phyloP scores from a whole-genome alignment of 306 rosid species.

The Bauhinia variegata region DNA sequence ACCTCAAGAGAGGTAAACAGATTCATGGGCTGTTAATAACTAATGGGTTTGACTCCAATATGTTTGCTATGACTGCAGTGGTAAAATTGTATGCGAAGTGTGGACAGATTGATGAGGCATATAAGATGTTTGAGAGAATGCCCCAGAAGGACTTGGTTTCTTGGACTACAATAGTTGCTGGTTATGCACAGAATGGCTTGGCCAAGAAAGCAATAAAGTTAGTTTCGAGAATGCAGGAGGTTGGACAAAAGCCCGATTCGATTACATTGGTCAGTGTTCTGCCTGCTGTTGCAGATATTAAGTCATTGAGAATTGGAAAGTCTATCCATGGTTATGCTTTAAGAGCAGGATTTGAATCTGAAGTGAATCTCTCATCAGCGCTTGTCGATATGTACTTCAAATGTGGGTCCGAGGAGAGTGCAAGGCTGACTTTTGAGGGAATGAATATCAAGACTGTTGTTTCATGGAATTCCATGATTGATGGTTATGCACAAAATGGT shows the following conservation, averaged over 20 bases:
- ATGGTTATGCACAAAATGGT: slow-evolving; percentile 71
- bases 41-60: slow-evolving; percentile 64
- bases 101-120: slow-evolving; percentile 64
- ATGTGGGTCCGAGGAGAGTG: slow-evolving; percentile 62
- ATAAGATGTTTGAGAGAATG: slow-evolving; percentile 90
- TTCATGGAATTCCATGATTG: slow-evolving; percentile 91
- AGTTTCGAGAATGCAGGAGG: slow-evolving; percentile 70
- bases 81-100: slow-evolving; percentile 78
- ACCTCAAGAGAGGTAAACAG: slow-evolving; percentile 73
- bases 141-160: slow-evolving; percentile 77
- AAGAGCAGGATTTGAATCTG: slow-evolving; percentile 64
- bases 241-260: slow-evolving; percentile 68
- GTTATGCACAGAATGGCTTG: slow-evolving; percentile 78
- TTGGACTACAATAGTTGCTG: slow-evolving; percentile 81
- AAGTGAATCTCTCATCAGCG: slow-evolving; percentile 68
- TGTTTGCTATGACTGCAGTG: slow-evolving; percentile 85
- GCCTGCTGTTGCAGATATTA: slow-evolving; percentile 81
- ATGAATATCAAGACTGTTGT: slow-evolving; percentile 72
- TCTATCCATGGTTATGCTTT: slow-evolving; percentile 70
- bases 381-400: slow-evolving; percentile 83
- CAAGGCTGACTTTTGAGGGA: slow-evolving; percentile 57
- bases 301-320: slow-evolving; percentile 67
- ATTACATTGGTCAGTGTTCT: slow-evolving; percentile 77
- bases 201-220: slow-evolving; percentile 58
- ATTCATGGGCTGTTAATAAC: slow-evolving; percentile 72